Percentiles rank a stretch among this genome's conserved stretches.
Conservation (phyloP, 1,139 yeast species). For the Saccharomycopsis crataegensis region DNA sequence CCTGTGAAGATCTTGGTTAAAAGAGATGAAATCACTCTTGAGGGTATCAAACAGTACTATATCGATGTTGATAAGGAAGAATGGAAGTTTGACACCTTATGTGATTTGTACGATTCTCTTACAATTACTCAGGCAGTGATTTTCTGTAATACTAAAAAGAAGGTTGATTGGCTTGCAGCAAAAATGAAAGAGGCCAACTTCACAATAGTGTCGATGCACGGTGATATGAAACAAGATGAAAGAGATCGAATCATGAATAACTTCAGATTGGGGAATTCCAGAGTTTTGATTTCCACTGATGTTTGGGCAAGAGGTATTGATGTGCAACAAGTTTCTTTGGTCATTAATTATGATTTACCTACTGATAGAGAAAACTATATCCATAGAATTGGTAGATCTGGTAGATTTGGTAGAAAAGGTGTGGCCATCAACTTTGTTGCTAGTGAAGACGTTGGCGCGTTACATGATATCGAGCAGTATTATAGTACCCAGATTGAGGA, state of each 20-base stretch:
- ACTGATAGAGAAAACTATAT: conserved; percentile 79
- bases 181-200: conserved; percentile 75
- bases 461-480: conserved; percentile 67
- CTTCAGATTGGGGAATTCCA: conserved; percentile 64
- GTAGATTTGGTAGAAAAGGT: conserved; percentile 94
- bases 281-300: conserved; percentile 90
- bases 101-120: conserved; percentile 89
- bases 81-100: conserved; percentile 91
- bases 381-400: conserved; percentile 92
- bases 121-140: conserved; percentile 95
- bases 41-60: conserved; percentile 84
- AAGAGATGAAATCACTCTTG: conserved; percentile 80
- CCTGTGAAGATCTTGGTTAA: conserved; percentile 89
- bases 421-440: conserved; percentile 87
- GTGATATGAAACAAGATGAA: conserved; percentile 93
- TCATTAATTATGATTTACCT: conserved; percentile 88
- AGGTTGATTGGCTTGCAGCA: conserved; percentile 86
- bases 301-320: conserved; percentile 98
- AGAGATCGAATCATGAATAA: conserved; percentile 87
- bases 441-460: conserved; percentile 48
- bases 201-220: conserved; percentile 92
- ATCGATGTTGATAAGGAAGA: conserved; percentile 86
- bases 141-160: conserved; percentile 86
- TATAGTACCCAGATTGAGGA: conserved; percentile 75
- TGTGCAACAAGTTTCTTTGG: conserved; percentile 94